phyloP scores from a whole-genome alignment of 2,329 filamentous ascomycete species.

The Aspergillus chevalieri region DNA sequence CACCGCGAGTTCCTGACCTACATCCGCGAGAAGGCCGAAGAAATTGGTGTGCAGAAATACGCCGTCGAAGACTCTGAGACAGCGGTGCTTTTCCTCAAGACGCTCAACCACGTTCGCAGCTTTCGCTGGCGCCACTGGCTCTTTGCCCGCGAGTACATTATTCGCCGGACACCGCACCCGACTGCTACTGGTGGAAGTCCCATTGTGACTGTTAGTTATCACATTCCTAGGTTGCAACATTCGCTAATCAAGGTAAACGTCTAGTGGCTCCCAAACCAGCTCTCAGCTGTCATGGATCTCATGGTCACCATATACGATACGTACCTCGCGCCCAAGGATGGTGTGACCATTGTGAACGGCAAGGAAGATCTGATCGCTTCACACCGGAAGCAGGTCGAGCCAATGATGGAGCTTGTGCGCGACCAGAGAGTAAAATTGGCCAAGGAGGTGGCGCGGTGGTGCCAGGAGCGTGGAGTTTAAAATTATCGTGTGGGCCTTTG shows the following conservation, averaged over 20 bases:
- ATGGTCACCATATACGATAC: slow-evolving; percentile 41
- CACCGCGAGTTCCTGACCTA: slow-evolving; percentile 78
- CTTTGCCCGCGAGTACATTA: slow-evolving; percentile 45
- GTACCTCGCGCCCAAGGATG: slow-evolving; percentile 25
- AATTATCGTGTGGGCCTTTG: too few species aligned
- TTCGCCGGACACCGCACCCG: slow-evolving; percentile 40
- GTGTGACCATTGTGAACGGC: slow-evolving; percentile 16
- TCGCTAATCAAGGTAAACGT: background rate
- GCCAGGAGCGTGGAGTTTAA: slow-evolving; percentile 39
- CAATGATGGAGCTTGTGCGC: slow-evolving; percentile 32
- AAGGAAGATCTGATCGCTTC: slow-evolving; percentile 18
- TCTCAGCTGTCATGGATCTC: slow-evolving; percentile 44
- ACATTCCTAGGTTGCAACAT: background rate
- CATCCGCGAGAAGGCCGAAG: slow-evolving; percentile 53
- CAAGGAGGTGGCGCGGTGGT: slow-evolving; percentile 41
- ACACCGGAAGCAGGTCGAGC: slow-evolving; percentile 31
- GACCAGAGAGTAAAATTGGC: slow-evolving; percentile 29
- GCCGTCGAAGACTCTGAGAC: slow-evolving; percentile 34
- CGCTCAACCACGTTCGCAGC: slow-evolving; percentile 43
- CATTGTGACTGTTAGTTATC: slow-evolving; percentile 38
- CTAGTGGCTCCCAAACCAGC: slow-evolving; percentile 44
- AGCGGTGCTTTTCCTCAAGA: slow-evolving; percentile 38
- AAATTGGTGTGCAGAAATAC: slow-evolving; percentile 36
- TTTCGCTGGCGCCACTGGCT: slow-evolving; percentile 48
- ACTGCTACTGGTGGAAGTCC: slow-evolving; percentile 46